Evolutionary conservation across 805 yeast species (phyloP), one percentile per base, ranked within the genome.

Genomic region (Cyberlindnera xishuangbannaensis): DNA sequence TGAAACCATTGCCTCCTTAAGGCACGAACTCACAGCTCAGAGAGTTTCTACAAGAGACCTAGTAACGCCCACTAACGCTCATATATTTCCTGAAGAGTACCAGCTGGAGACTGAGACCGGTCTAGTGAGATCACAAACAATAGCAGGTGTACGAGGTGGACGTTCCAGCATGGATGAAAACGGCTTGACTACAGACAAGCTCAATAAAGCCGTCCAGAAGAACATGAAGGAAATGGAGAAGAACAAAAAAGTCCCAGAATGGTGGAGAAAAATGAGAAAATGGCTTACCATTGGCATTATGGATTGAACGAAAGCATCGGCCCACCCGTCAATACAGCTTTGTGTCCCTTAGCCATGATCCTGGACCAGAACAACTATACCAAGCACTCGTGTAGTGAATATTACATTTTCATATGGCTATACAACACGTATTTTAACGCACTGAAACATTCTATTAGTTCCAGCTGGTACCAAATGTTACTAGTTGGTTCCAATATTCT

Each of bases 61-160:
- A 2, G 34, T 31, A 12, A 36, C 39, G 4, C 48, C 45, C 4
- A 16, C 10, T 12, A 35, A 32, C 17, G 31, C 35, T 10, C 33
- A 50, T 14, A 36, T 72, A 7, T 78, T 78, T 58, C 84, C 84
- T 4, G 84, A 78, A 59, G 85, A 78, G 47, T 78, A 75, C 48
- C 68, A 73, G 13, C 40, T 78, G 45, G 85, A 78, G 56, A 78
- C 85, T 1, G 66, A 63, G 24, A 77, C 84, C 1, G 85, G 85
- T 29, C 58, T 78, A 33, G 84, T 78, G 12, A 76, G 73, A 15
- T 73, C 72, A 12, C 58, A 64, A 34, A 76, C 83, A 14, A 30
- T 37, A 5, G 21, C 30, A 6, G 24, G 28, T 15, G 36, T 31
- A 12, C n/a, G 26, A n/a, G n/a, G n/a, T n/a, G n/a, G n/a, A n/a